Evolutionary conservation across 768 basidiomycete species (phyloP).

Genomic region (Myochromella boudieri): DNA sequence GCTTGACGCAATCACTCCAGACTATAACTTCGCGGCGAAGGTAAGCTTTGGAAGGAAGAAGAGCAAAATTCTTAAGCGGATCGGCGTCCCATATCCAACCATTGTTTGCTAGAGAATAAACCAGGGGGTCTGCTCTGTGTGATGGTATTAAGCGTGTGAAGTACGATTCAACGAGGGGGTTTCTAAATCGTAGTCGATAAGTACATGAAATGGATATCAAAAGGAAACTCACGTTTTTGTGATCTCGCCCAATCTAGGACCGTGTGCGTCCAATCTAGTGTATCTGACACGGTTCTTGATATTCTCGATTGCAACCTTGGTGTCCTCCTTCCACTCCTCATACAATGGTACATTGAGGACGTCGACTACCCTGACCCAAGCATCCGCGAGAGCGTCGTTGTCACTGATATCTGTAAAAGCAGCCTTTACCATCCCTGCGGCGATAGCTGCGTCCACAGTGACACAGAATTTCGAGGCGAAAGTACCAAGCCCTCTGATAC

Average conservation of each 20-base stretch:
- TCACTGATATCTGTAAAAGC: constrained; percentile 54
- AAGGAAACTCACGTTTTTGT: constrained; percentile 54
- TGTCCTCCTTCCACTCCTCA: constrained; percentile 83
- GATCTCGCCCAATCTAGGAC: constrained; percentile 83
- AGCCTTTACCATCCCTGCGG: constrained; percentile 75
- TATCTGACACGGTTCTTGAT: constrained; percentile 80
- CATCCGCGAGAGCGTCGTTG: constrained; percentile 56
- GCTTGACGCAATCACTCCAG: constrained; percentile 98
- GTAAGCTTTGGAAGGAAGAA: constrained; percentile 90
- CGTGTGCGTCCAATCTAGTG: constrained; percentile 76
- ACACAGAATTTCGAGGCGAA: constrained; percentile 70
- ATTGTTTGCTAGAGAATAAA: constrained; percentile 91
- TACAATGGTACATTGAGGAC: constrained; percentile 90
- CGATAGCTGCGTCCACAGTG: constrained; percentile 56
- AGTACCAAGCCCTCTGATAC: constrained; percentile 59
- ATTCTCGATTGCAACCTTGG: constrained; percentile 67
- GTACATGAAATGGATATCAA: constrained; percentile 5
- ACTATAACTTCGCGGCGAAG: constrained; percentile 94
- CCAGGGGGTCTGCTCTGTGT: constrained; percentile 41
- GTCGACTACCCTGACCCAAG: constrained; percentile 80
- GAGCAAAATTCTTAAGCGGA: constrained; percentile 92
- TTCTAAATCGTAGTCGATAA: constrained; percentile 38
- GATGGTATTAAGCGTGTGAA: constrained; percentile 76
- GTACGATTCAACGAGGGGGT: constrained; percentile 86
- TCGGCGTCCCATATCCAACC: constrained; percentile 99